Evolutionary conservation across 345 rosid genomes (phyloP).

Genomic region (Gossypium raimondii): DNA sequence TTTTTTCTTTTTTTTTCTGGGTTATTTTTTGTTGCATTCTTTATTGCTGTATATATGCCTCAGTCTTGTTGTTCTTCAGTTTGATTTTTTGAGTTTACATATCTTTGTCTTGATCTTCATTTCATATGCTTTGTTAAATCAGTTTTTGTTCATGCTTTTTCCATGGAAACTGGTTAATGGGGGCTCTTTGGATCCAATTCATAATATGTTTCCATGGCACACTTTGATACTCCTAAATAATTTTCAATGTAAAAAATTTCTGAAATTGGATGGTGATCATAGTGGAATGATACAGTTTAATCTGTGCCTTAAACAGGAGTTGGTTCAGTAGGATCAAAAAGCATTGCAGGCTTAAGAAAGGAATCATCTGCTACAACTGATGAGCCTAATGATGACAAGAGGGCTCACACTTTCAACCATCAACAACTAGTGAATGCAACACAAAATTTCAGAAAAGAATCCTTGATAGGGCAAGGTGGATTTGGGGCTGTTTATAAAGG

Average conservation of each 20-base stretch:
- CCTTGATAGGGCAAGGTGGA: constrained; percentile 74
- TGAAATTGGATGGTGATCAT: background rate
- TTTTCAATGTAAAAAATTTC: background rate
- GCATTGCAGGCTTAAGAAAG: background rate
- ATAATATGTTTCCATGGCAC: background rate
- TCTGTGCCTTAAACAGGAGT: background rate
- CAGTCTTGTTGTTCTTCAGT: background rate
- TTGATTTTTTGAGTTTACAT: background rate
- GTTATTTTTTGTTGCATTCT: no score
- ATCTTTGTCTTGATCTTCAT: background rate
- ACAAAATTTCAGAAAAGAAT: constrained; percentile 35
- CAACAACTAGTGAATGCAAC: constrained; percentile 63
- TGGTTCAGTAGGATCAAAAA: background rate
- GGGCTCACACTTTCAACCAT: constrained; percentile 40
- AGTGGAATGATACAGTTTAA: background rate
- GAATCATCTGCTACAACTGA: constrained; percentile 17
- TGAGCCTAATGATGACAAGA: background rate
- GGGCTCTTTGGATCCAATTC: background rate
- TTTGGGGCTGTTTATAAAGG: constrained; percentile 75
- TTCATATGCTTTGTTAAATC: background rate
- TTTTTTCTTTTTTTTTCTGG: background rate
- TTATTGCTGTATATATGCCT: background rate
- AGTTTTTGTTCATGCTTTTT: background rate
- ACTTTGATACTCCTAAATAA: background rate
- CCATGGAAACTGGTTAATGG: background rate